Evolutionary conservation across 495 filamentous ascomycete species (phyloP).

Genomic region (Neurospora sublineolata): DNA sequence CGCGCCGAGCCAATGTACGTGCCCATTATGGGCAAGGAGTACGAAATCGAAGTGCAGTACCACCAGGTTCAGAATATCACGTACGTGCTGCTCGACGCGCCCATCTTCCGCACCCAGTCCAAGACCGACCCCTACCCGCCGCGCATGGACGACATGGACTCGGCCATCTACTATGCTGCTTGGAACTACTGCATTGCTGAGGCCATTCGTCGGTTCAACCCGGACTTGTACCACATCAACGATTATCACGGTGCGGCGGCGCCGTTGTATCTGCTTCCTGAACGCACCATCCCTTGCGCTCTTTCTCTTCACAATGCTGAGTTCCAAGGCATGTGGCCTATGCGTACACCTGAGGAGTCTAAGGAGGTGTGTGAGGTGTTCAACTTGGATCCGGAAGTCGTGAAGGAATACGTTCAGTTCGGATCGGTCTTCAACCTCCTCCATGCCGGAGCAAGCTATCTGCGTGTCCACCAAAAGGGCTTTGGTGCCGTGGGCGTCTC

Average conservation of each 20-base stretch:
- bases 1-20: slow-evolving; percentile 51
- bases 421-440: slow-evolving; percentile 59
- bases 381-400: slow-evolving; percentile 41
- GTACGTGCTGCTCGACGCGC: slow-evolving; percentile 59
- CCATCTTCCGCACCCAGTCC: slow-evolving; percentile 56
- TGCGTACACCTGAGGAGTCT: slow-evolving; percentile 52
- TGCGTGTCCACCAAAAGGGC: slow-evolving; percentile 58
- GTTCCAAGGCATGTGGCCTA: slow-evolving; percentile 63
- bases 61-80: slow-evolving; percentile 60
- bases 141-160: slow-evolving; percentile 61
- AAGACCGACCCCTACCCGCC: slow-evolving; percentile 54
- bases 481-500: slow-evolving; percentile 66
- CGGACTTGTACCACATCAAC: slow-evolving; percentile 69
- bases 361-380: slow-evolving; percentile 58
- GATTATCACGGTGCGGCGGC: slow-evolving; percentile 67
- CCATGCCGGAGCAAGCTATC: slow-evolving; percentile 57
- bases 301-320: slow-evolving; percentile 45
- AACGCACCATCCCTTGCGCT: slow-evolving; percentile 44
- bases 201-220: slow-evolving; percentile 43
- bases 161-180: slow-evolving; percentile 60
- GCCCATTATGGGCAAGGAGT: slow-evolving; percentile 48
- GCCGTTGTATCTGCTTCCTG: slow-evolving; percentile 54
- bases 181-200: slow-evolving; percentile 64
- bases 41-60: slow-evolving; percentile 53
- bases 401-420: slow-evolving; percentile 47